A percentile compares a stretch with the other conserved stretches of the same genome.
Evolutionary conservation across 208 protist genomes (phyloP).

Genomic region (Plasmodiophora brassicae): DNA sequence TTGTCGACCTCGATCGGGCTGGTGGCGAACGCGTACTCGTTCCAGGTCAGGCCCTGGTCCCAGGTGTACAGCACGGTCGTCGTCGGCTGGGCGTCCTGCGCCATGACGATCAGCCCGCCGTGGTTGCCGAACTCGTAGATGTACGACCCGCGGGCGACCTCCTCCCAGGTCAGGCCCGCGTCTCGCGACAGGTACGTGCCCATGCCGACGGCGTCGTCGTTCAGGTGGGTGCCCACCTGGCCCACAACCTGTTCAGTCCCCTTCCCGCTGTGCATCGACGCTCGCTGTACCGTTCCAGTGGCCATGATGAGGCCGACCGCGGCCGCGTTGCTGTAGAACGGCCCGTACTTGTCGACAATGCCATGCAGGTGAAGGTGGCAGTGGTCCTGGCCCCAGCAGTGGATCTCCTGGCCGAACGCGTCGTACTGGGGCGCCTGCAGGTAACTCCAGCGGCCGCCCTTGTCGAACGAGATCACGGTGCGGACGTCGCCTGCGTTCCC

Average conservation of each 20-base stretch:
- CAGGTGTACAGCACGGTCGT: constrained; percentile 43
- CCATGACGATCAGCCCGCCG: constrained; percentile 51
- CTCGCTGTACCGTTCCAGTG: constrained; percentile 46
- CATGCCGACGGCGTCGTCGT: neutral
- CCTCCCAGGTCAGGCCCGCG: constrained; percentile 49
- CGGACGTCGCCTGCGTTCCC: neutral
- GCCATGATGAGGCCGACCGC: constrained; percentile 47
- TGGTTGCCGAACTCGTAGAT: constrained; percentile 55
- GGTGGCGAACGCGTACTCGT: constrained; percentile 40
- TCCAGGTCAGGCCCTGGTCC: constrained; percentile 50
- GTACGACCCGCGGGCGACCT: constrained; percentile 45
- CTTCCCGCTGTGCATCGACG: no score
- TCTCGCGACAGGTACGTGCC: constrained; percentile 50
- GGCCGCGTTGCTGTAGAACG: constrained; percentile 40
- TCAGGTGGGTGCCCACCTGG: constrained; percentile 34
- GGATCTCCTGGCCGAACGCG: neutral
- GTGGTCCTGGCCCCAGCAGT: constrained; percentile 18
- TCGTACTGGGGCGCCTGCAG: constrained; percentile 43
- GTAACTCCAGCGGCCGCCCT: constrained; percentile 46
- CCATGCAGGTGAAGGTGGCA: constrained; percentile 51
- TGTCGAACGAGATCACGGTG: constrained; percentile 52
- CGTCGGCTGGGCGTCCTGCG: constrained; percentile 44
- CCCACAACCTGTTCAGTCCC: neutral
- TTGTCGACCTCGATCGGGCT: constrained; percentile 47
- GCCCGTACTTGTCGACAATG: constrained; percentile 44